Evolutionary conservation across 164 flowering plant genomes (phyloP).

Genomic region (Berberis vulgaris): DNA sequence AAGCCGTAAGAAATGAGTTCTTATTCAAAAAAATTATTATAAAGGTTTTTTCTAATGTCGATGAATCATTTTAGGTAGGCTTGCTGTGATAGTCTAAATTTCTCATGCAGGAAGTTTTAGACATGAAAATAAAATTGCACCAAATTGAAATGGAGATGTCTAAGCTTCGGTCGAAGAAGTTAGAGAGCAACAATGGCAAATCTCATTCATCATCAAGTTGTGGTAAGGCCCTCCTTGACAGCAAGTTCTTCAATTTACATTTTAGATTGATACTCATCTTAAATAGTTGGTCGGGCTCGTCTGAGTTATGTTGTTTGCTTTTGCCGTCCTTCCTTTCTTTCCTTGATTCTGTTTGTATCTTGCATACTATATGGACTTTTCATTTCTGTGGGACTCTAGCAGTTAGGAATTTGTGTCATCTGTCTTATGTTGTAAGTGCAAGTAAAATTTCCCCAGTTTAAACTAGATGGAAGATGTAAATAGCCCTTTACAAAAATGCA

Average conservation of each 20-base stretch:
- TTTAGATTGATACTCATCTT: not conserved
- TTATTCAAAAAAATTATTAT: not conserved
- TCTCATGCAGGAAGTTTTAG: constrained; percentile 25
- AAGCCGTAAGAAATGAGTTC: constrained; percentile 19
- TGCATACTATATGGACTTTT: no score
- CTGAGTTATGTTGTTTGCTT: no score
- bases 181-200: constrained; percentile 15
- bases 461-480: no score
- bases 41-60: not conserved
- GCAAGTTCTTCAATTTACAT: not conserved
- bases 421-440: no score
- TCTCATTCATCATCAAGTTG: constrained; percentile 1
- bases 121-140: constrained; percentile 25
- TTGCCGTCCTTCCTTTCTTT: no score
- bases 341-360: no score
- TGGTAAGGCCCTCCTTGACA: constrained; percentile 11
- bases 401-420: no score
- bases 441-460: no score
- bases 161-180: constrained; percentile 23
- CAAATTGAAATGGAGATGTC: constrained; percentile 28
- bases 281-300: no score
- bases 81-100: not conserved
- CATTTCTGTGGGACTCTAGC: no score
- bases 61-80: not conserved
- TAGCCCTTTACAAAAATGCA: no score